Percentiles rank a stretch among this genome's conserved stretches.
phyloP scores from a whole-genome alignment of 192 early-diverging fungal species.

The Gamsiella multidivaricata region DNA sequence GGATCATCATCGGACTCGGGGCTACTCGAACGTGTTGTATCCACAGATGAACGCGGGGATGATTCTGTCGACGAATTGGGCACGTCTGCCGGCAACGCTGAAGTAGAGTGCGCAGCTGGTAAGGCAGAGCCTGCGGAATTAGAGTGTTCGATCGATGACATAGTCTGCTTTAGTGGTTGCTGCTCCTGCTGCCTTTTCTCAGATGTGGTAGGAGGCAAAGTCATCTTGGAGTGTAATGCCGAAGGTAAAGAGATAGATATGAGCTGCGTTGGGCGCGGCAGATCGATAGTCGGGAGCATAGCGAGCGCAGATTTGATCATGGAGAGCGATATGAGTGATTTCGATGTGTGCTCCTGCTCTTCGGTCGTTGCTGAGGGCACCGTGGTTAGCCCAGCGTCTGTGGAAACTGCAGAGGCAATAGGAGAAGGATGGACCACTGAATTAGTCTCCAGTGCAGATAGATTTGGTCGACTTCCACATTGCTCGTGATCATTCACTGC shows the following conservation, averaged over 20 bases:
- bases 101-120: not conserved
- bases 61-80: not conserved
- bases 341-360: not conserved
- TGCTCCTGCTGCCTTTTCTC: not conserved
- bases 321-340: slow-evolving; percentile 13
- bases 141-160: too few relatives aligned
- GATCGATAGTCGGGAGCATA: slow-evolving; percentile 24
- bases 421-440: not conserved
- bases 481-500: not conserved
- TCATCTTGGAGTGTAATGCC: not conserved
- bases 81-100: not conserved
- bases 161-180: too few relatives aligned
- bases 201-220: not conserved
- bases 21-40: not conserved
- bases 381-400: not conserved
- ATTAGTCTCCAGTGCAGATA: not conserved
- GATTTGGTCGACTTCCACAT: not conserved
- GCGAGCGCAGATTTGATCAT: slow-evolving; percentile 31
- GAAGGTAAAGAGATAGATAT: not conserved
- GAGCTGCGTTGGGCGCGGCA: slow-evolving; percentile 16
- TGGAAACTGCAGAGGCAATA: not conserved
- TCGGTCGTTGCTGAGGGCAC: not conserved
- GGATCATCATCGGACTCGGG: not conserved
- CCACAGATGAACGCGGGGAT: not conserved
- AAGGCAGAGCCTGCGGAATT: too few relatives aligned